Percentiles rank a stretch among this genome's conserved stretches.
phyloP scores from a whole-genome alignment of 2,329 filamentous ascomycete species.

The Venturia aucupariae region DNA sequence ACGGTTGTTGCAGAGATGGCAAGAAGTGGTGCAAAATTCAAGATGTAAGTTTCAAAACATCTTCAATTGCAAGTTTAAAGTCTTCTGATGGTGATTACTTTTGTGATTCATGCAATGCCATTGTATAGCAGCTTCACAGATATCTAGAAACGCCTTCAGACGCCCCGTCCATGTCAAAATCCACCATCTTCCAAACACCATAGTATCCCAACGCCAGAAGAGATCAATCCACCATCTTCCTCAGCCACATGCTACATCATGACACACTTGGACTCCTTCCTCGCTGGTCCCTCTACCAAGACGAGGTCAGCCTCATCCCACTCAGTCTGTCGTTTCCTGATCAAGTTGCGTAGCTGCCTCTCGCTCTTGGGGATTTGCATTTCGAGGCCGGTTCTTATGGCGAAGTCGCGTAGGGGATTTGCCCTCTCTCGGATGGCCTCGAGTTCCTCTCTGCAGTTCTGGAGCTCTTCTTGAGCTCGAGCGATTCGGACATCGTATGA shows the following conservation, averaged over 20 bases:
- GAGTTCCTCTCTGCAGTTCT: too few species aligned
- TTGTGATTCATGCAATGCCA: neutral
- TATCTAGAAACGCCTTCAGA: neutral
- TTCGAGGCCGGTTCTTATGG: too few species aligned
- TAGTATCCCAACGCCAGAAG: neutral
- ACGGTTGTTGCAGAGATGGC: neutral
- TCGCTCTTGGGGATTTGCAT: too few species aligned
- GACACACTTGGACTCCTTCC: neutral
- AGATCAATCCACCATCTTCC: neutral
- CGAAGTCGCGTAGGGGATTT: too few species aligned
- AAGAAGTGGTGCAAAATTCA: neutral
- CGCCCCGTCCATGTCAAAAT: neutral
- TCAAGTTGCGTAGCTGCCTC: too few species aligned
- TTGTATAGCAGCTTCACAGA: neutral
- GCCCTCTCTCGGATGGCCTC: too few species aligned
- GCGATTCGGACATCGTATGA: too few species aligned
- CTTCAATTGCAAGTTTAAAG: neutral
- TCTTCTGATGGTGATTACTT: neutral
- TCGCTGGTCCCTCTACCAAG: neutral
- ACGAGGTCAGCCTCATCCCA: neutral
- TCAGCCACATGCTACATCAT: neutral
- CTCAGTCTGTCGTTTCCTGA: neutral
- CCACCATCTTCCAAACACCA: neutral
- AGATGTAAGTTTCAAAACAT: too few species aligned
- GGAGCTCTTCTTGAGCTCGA: too few species aligned